These are phyloP conservation scores for Pterulicium gracile DNA, from an alignment of 1,284 basidiomycete species.

Conservation along the genomic window DNA sequence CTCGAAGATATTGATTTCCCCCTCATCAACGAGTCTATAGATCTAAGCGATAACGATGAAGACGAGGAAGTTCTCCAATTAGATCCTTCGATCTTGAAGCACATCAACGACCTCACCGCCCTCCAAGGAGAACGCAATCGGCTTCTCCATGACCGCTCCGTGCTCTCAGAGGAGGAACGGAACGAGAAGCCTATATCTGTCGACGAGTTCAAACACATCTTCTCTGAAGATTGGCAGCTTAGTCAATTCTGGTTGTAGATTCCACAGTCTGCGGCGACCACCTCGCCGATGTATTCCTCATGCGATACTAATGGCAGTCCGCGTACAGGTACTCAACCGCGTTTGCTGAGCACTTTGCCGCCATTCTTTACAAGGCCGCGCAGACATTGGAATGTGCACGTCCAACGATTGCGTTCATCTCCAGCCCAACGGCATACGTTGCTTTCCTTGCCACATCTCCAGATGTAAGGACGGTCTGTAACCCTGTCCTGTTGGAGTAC, in stretches of 20 bases:
- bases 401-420: background rate
- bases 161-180: background rate
- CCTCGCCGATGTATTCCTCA: background rate
- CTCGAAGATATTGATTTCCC: background rate
- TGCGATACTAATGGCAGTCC: background rate
- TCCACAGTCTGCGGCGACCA: too few relatives aligned
- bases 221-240: background rate
- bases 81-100: background rate
- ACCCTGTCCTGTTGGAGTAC: background rate
- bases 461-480: background rate
- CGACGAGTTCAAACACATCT: background rate
- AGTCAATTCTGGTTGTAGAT: background rate
- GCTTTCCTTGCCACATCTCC: background rate
- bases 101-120: background rate
- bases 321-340: background rate
- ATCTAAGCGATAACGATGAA: background rate
- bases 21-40: background rate
- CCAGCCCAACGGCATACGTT: background rate
- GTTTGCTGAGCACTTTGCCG: background rate
- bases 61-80: background rate
- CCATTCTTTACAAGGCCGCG: background rate
- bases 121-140: background rate
- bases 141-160: background rate
- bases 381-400: background rate
- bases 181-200: background rate